Percentiles rank a stretch among this genome's conserved stretches.
phyloP scores from a whole-genome alignment of 805 yeast species.

The Saccharomycopsis babjevae region DNA sequence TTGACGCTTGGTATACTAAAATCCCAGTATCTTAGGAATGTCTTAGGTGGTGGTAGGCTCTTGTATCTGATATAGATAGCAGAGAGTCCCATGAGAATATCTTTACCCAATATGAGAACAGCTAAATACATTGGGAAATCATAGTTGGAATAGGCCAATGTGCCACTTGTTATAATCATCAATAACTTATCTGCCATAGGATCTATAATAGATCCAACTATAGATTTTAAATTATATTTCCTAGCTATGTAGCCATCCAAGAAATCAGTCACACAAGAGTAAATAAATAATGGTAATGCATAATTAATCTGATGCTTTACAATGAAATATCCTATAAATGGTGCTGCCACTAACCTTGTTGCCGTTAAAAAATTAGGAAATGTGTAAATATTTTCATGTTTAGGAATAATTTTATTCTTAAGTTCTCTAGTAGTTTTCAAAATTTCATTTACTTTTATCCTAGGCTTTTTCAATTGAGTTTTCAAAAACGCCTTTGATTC shows the following conservation, averaged over 20 bases:
- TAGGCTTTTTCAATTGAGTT: neutral
- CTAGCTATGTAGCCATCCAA: constrained; percentile 91
- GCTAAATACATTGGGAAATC: constrained; percentile 67
- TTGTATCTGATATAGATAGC: constrained; percentile 65
- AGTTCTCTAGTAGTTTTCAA: constrained; percentile 19
- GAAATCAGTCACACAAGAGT: constrained; percentile 85
- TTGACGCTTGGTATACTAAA: constrained; percentile 72
- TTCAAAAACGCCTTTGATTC: neutral
- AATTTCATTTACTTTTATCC: neutral
- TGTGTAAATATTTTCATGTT: constrained; percentile 60
- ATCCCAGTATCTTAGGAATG: constrained; percentile 66
- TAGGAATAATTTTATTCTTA: constrained; percentile 24
- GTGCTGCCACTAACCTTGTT: constrained; percentile 73
- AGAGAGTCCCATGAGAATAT: constrained; percentile 57
- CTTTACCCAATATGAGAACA: constrained; percentile 71
- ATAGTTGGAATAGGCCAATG: constrained; percentile 51
- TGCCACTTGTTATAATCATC: constrained; percentile 76
- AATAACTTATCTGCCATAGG: constrained; percentile 92
- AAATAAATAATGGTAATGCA: constrained; percentile 67
- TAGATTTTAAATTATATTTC: constrained; percentile 60
- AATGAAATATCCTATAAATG: constrained; percentile 72
- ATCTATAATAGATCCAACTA: constrained; percentile 83
- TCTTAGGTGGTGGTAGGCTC: constrained; percentile 67
- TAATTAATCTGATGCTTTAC: constrained; percentile 48
- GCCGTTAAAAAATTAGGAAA: constrained; percentile 80